Base-by-base conservation (phyloP, 495 filamentous ascomycete species). In the Talaromyces proteolyticus region DNA sequence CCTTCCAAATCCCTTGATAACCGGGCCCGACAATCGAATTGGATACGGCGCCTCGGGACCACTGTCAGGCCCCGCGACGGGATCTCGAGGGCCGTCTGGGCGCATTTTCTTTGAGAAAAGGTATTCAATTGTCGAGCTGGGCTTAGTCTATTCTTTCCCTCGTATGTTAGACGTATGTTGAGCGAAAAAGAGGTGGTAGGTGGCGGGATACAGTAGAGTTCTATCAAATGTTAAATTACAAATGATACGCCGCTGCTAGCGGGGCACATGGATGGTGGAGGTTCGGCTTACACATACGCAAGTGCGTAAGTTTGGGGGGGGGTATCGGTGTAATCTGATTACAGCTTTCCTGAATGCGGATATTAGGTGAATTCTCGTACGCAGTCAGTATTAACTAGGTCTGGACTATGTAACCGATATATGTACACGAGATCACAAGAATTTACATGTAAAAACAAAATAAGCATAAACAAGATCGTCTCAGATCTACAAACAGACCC, bases 1-100 rank as follows among this genome's bases (percentile, higher is more conserved):
- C 39, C 93, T 84, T 16, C 93, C 93, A 68, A 96, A 97, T 36
- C 93, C 93, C 62, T 87, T 84, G 58, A 97, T 88, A 14, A 98
- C 89, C 42, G 81, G 77, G 6, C 93, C 93, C 37, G 81, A 81
- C 62, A 96, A 78, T 42, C 73, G 79, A 53, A 96, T 73, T 0
- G 93, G 93, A 68, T 83, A 97, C 0, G 93, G 92, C 12, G 80
- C 47, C 51, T 76, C 66, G 10, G 93, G 92, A 12, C 89, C 90
- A 14, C 63, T 56, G 19, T 84, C 77, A 8, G 82, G 73, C 45
- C 93, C 94, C 21, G 84, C 77, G 53, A 88, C 72, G 36, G 73
- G 66, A 37, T 80, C 80, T 55, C 86, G 84, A 54, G 71, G 72
- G 48, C 53, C 62, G 53, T 67, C 60, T 49, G 67, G 65, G 23